Conservation (phyloP, 306 rosid genomes). For the Aeschynomene evenia region DNA sequence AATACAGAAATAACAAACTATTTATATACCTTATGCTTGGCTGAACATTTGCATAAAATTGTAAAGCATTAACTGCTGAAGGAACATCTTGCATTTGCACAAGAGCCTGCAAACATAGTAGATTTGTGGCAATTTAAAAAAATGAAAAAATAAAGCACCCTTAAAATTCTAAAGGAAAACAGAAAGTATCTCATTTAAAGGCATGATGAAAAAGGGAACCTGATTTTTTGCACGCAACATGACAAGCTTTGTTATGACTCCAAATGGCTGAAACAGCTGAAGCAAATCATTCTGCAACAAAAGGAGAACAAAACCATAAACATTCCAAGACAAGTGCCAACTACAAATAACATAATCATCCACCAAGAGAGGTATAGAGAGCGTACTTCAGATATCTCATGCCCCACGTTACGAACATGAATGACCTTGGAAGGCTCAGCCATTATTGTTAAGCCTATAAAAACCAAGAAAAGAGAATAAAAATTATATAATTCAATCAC, state of each 20-base stretch:
- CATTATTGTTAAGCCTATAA: slow-evolving; percentile 56
- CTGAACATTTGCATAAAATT: slow-evolving; percentile 74
- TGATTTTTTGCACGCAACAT: slow-evolving; percentile 97
- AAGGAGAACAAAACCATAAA: slow-evolving; percentile 16
- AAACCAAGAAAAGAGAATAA: not conserved
- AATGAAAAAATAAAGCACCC: slow-evolving; percentile 13
- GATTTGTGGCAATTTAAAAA: slow-evolving; percentile 9
- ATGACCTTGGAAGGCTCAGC: slow-evolving; percentile 89
- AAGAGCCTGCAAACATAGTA: slow-evolving; percentile 60
- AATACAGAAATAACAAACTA: not conserved
- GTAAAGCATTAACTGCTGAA: slow-evolving; percentile 77
- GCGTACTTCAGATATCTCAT: slow-evolving; percentile 78
- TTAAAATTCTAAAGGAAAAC: slow-evolving; percentile 7
- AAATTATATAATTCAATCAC: slow-evolving; percentile 2
- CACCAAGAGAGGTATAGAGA: not conserved
- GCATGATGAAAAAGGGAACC: slow-evolving; percentile 43
- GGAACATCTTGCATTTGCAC: slow-evolving; percentile 89
- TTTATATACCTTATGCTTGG: slow-evolving; percentile 70
- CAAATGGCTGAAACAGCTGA: slow-evolving; percentile 87
- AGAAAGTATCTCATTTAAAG: not conserved
- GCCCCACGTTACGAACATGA: slow-evolving; percentile 91
- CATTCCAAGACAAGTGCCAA: not conserved
- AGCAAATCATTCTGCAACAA: slow-evolving; percentile 75
- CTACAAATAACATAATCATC: not conserved
- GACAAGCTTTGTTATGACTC: slow-evolving; percentile 91